Conservation (phyloP, 164 flowering plant genomes). For the Pachysandra terminalis region DNA sequence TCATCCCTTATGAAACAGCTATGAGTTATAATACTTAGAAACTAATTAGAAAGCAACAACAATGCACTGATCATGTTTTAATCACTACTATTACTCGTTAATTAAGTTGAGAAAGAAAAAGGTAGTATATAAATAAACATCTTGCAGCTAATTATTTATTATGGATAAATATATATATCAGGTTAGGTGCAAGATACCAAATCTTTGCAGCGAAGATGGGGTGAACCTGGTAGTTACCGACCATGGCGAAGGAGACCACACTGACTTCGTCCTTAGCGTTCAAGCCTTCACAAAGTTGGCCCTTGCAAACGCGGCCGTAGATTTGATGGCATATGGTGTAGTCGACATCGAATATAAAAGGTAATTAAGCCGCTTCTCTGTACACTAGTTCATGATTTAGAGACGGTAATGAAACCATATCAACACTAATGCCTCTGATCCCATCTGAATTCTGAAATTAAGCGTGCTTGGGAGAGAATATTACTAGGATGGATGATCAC, state of each 20-base stretch:
- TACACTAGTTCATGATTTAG: too few species aligned
- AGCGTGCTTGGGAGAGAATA: too few species aligned
- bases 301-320: slow-evolving; percentile 28
- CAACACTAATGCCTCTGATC: too few species aligned
- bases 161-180: slow-evolving; percentile 17
- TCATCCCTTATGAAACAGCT: background rate
- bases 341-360: too few species aligned
- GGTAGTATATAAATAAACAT: background rate
- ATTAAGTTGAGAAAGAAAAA: too few species aligned
- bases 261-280: slow-evolving; percentile 77
- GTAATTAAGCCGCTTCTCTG: too few species aligned
- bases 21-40: background rate
- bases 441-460: slow-evolving; percentile 65
- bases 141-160: background rate
- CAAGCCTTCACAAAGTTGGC: slow-evolving; percentile 59
- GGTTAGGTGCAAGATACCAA: slow-evolving; percentile 68
- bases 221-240: slow-evolving; percentile 67
- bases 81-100: too few species aligned
- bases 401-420: too few species aligned
- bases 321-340: slow-evolving; percentile 34
- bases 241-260: slow-evolving; percentile 71
- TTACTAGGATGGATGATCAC: too few species aligned
- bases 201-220: slow-evolving; percentile 60
- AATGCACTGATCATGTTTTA: too few species aligned
- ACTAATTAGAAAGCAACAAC: too few species aligned